Evolutionary conservation across 352 stramenopile genomes (phyloP).

Genomic region (Albugo candida): DNA sequence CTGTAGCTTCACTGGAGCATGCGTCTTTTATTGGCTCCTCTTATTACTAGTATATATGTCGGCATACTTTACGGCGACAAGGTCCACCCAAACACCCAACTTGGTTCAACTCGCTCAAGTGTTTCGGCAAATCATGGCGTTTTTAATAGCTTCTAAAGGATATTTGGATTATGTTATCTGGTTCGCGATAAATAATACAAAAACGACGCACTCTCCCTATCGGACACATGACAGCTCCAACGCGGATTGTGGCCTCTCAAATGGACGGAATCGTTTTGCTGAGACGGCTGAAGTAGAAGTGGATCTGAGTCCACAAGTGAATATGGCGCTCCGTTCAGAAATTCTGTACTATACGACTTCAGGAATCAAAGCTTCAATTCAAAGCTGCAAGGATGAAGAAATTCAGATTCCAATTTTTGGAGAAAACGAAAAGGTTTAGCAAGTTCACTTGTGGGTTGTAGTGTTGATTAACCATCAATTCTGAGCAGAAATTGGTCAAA

Average conservation of each 20-base stretch:
- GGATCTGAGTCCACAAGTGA: constrained; percentile 73
- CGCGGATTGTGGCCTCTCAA: constrained; percentile 41
- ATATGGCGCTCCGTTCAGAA: constrained; percentile 69
- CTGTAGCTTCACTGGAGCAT: constrained; percentile 58
- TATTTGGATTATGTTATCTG: constrained; percentile 63
- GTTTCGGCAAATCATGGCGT: constrained; percentile 61
- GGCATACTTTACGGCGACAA: constrained; percentile 71
- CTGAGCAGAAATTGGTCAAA: constrained; percentile 13
- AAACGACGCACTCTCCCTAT: constrained; percentile 16
- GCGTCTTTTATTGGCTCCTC: constrained; percentile 80
- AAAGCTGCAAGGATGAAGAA: constrained; percentile 38
- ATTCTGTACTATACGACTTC: constrained; percentile 83
- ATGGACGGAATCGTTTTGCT: constrained; percentile 62
- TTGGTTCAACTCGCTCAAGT: constrained; percentile 46
- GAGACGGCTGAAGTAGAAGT: constrained; percentile 27
- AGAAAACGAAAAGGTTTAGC: neutral
- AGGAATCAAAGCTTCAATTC: constrained; percentile 60
- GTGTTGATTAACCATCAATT: neutral
- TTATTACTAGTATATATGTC: constrained; percentile 79
- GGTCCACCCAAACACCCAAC: constrained; percentile 27
- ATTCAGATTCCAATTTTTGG: neutral
- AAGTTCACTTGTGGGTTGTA: neutral
- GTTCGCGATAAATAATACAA: constrained; percentile 24
- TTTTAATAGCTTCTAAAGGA: constrained; percentile 72
- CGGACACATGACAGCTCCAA: constrained; percentile 26